A percentile compares a stretch with the other conserved stretches of the same genome.
Conservation (phyloP, 768 basidiomycete genomes). For the Crassisporium funariophilum region DNA sequence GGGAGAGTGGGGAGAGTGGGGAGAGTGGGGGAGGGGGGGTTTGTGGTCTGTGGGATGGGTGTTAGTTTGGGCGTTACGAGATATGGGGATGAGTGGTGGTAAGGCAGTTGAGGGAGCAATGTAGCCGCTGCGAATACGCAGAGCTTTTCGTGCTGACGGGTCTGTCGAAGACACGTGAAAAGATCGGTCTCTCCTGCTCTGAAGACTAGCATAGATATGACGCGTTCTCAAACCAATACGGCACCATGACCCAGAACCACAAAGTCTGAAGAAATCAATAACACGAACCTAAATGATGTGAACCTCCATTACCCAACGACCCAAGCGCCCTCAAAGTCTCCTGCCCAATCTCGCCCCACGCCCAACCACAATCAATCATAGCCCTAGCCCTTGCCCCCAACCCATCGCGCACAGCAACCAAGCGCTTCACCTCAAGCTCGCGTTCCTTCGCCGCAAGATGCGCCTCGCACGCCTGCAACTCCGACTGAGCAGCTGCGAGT, state of each 20-base stretch:
- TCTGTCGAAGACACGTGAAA: no score
- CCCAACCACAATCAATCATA: constrained; percentile 67
- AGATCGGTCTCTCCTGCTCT: no score
- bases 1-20: no score
- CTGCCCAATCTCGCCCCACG: constrained; percentile 69
- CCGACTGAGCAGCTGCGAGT: constrained; percentile 66
- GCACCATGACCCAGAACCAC: no score
- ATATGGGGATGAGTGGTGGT: neutral
- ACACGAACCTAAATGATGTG: constrained; percentile 4
- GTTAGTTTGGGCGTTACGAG: no score
- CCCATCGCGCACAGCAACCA: constrained; percentile 61
- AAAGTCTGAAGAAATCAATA: neutral
- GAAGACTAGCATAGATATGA: no score
- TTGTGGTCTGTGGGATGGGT: no score
- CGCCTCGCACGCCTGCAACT: constrained; percentile 81
- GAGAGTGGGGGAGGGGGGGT: no score
- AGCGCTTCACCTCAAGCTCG: constrained; percentile 55
- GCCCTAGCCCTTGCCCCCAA: constrained; percentile 64
- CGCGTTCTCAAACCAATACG: no score
- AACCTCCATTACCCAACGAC: constrained; percentile 32
- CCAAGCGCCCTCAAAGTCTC: constrained; percentile 53
- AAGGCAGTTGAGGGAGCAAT: neutral
- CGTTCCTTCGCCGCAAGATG: constrained; percentile 72
- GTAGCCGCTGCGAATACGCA: neutral
- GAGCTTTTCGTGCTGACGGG: no score